phyloP scores from a whole-genome alignment of 176 grass and related monocot genomes.

The Bolboschoenus planiculmis region DNA sequence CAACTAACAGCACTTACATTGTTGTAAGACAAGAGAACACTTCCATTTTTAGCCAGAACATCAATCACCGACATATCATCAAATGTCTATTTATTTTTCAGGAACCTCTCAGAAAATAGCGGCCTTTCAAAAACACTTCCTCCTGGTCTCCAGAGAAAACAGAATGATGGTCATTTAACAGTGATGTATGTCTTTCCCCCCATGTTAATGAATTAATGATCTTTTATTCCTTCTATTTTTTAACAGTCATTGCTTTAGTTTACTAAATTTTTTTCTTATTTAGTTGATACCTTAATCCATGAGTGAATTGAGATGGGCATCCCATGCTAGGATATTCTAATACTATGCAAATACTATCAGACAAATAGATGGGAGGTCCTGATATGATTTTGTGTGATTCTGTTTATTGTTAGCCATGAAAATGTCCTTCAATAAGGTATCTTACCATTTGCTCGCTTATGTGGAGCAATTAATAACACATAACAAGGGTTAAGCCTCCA shows the following conservation, averaged over 20 bases:
- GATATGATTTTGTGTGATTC: background rate
- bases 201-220: background rate
- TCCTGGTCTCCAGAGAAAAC: conserved; percentile 31
- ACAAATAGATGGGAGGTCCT: background rate
- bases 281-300: background rate
- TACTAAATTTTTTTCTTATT: background rate
- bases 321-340: background rate
- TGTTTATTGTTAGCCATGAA: background rate
- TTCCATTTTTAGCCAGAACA: background rate
- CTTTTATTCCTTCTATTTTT: background rate
- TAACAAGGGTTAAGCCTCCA: no score
- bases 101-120: conserved; percentile 37
- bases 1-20: conserved; percentile 32
- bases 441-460: background rate
- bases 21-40: conserved; percentile 21
- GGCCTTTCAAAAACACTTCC: conserved; percentile 28
- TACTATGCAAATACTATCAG: background rate
- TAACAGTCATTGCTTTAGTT: background rate
- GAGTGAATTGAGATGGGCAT: background rate
- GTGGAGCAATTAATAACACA: no score
- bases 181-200: conserved; percentile 25
- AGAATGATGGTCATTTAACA: conserved; percentile 13
- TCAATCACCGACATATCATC: background rate
- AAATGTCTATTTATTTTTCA: background rate
- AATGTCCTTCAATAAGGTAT: background rate